Evolutionary conservation across 441 rosid genomes (phyloP), one percentile per base, ranked within the genome.

Genomic region (California macrophylla): DNA sequence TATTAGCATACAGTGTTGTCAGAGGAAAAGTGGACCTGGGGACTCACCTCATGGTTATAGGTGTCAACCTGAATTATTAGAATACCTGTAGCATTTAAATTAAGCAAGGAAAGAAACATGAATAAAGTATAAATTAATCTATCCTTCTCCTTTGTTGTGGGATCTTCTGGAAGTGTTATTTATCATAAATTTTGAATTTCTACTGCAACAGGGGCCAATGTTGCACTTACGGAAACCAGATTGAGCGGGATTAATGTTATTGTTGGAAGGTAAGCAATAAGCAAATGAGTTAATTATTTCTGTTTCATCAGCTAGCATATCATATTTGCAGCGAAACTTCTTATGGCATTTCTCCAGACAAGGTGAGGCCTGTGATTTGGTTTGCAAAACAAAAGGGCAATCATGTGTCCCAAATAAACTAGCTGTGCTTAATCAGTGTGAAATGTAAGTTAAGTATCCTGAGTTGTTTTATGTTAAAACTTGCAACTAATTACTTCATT

Each of bases 381-480:
- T 81, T 61, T 93, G 98, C 90, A 87, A 83, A 81, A 84, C 87
- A 65, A 78, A 81, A 68, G 95, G 97, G 76, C 87, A 88, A 71
- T 86, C 90, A 21, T 93, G 98, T 32, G 97, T 93, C 71, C 83
- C 80, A 75, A 91, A 88, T 77, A 93, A 91, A 81, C 95, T 93
- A 61, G 34, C 81, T 77, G 84, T 88, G 72, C 90, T 93, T 50
- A 93, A 93, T 75, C 90, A 91, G 52, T 91, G 98, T 75, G 97
- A 88, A 18, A 76, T 85, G 97, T 89, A 77, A 85, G 96, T 80
- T 68, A 34, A 52, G 30, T 65, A 8, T 61, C 7, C 24, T 61
- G 25, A 54, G 26, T 65, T 50, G 32, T 20, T 29, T 6, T 16
- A 21, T 54, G 63, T 28, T 28, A 34, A 20, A 54, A 4, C 18